Conservation (phyloP, 2,329 filamentous ascomycete species). For the Fusarium subglutinans region DNA sequence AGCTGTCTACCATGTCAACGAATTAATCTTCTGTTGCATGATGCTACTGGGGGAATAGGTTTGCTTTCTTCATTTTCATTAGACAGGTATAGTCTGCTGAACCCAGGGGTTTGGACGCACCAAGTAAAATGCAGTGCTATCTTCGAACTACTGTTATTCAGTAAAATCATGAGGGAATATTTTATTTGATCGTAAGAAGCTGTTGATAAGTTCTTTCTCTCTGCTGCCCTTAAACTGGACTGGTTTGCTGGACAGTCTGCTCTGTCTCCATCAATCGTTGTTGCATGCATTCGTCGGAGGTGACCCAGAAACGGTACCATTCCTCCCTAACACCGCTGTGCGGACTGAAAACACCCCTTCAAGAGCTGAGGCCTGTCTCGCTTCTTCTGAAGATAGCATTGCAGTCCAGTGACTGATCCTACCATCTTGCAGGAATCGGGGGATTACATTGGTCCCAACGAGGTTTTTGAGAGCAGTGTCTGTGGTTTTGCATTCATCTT, state of each 20-base stretch:
- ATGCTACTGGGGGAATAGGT: not conserved
- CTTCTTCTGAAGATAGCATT: not conserved
- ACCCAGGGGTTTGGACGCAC: not conserved
- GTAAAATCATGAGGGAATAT: fast-evolving
- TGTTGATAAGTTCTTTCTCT: not conserved
- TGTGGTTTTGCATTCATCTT: not conserved
- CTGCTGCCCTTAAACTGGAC: not conserved
- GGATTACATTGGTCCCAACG: not conserved
- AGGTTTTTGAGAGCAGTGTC: not conserved
- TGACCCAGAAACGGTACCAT: not conserved
- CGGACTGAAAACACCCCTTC: not conserved
- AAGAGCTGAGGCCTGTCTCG: not conserved
- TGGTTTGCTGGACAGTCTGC: too few species aligned
- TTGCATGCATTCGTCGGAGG: fast-evolving
- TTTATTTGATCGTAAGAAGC: not conserved
- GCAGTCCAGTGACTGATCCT: not conserved
- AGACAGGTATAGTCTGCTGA: not conserved
- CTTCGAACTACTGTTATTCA: not conserved
- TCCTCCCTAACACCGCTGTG: not conserved
- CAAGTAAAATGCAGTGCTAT: not conserved
- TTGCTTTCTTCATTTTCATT: not conserved
- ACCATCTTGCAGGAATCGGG: not conserved
- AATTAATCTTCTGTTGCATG: not conserved
- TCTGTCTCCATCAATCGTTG: not conserved
- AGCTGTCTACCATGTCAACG: not conserved